A percentile compares a stretch with the other conserved stretches of the same genome.
These are phyloP conservation scores for Hyphodiscus sp. DNA, from an alignment of 2,329 filamentous ascomycete genomes.

Conservation along the genomic window DNA sequence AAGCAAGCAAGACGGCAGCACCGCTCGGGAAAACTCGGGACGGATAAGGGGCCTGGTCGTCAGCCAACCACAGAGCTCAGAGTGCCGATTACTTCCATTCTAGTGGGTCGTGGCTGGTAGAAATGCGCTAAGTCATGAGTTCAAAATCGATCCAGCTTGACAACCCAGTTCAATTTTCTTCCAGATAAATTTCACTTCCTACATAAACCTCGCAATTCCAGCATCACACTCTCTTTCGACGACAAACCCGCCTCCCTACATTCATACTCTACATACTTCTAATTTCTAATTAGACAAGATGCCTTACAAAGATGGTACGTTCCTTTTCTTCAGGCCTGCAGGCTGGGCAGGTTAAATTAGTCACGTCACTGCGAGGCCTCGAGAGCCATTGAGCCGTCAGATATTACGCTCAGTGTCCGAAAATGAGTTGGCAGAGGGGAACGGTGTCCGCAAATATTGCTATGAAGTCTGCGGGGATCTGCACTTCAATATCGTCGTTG, in stretches of 20 bases:
- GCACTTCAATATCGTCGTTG: neutral
- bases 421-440: neutral
- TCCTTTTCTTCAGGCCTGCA: conserved; percentile 5
- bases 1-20: neutral
- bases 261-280: too few species aligned
- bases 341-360: conserved; percentile 1
- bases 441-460: neutral
- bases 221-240: neutral
- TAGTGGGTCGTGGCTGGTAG: neutral
- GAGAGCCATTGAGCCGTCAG: neutral
- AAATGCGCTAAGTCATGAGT: neutral
- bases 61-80: neutral
- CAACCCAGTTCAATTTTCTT: neutral
- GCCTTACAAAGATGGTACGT: conserved; percentile 36
- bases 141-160: neutral
- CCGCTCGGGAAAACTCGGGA: neutral
- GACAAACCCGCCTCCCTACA: neutral
- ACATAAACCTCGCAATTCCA: too few species aligned
- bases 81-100: neutral
- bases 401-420: neutral
- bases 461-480: neutral
- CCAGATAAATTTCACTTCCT: neutral
- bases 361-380: conserved; percentile 16
- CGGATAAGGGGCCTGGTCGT: neutral
- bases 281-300: conserved; percentile 31